Conservation (phyloP, 2,329 filamentous ascomycete genomes). For the Pseudogymnoascus sp. region DNA sequence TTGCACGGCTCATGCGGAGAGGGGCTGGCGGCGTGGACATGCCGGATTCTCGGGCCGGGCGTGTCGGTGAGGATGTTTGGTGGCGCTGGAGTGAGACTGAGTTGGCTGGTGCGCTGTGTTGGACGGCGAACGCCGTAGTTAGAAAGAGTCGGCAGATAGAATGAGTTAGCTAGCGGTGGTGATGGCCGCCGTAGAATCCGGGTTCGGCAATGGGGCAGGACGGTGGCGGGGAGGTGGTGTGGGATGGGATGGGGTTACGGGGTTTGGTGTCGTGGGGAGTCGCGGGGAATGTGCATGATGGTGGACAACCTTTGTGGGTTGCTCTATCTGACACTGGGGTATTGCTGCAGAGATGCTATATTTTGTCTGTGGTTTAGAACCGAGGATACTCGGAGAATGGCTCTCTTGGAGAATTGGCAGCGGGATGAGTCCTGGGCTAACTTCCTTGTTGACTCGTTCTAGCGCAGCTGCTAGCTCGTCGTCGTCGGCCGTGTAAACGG, state of each 20-base stretch:
- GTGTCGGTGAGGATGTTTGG: neutral
- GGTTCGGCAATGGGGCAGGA: neutral
- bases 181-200: neutral
- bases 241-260: neutral
- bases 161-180: neutral
- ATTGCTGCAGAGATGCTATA: neutral
- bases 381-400: neutral
- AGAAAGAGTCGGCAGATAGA: neutral
- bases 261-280: neutral
- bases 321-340: neutral
- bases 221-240: neutral
- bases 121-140: neutral
- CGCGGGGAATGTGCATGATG: slow-evolving; percentile 1
- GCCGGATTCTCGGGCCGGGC: neutral
- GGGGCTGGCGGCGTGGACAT: neutral
- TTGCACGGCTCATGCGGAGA: neutral
- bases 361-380: neutral
- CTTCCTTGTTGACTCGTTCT: neutral
- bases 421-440: neutral
- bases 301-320: neutral
- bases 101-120: neutral
- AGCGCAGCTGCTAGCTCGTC: neutral
- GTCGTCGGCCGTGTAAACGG: neutral
- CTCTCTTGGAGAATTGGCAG: neutral
- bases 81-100: neutral